A percentile compares a stretch with the other conserved stretches of the same genome.
Evolutionary conservation across 208 protist genomes (phyloP).

Genomic region (Balamuthia mandrillaris): DNA sequence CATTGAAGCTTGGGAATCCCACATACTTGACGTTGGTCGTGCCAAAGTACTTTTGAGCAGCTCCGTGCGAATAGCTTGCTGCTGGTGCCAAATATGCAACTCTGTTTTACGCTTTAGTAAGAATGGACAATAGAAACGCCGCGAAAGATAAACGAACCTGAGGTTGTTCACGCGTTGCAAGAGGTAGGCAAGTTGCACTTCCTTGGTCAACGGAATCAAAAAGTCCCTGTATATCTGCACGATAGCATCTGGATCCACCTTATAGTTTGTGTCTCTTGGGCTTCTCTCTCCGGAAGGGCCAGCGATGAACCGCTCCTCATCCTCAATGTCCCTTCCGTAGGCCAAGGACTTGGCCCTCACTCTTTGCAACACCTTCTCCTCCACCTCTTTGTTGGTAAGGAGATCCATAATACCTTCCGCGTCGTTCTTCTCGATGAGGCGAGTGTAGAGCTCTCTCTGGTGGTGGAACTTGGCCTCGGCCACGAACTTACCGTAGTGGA

Average conservation of each 20-base stretch:
- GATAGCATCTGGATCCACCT: slow-evolving; percentile 62
- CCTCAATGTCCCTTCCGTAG: slow-evolving; percentile 44
- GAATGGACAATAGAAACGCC: too few species aligned
- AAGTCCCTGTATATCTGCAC: slow-evolving; percentile 56
- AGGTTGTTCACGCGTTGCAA: slow-evolving; percentile 46
- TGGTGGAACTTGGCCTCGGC: slow-evolving; percentile 67
- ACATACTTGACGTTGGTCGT: not conserved
- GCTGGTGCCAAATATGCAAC: not conserved
- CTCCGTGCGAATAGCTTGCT: slow-evolving; percentile 26
- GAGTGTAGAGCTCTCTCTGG: slow-evolving; percentile 39
- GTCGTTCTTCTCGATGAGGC: slow-evolving; percentile 56
- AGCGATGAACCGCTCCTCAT: not conserved
- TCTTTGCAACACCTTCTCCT: slow-evolving; percentile 50
- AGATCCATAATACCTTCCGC: slow-evolving; percentile 62
- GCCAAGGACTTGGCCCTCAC: slow-evolving; percentile 56
- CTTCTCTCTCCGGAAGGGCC: too few species aligned
- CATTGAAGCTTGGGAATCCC: slow-evolving; percentile 1
- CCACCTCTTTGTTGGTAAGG: slow-evolving; percentile 67
- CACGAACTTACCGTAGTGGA: slow-evolving; percentile 76
- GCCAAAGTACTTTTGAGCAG: slow-evolving; percentile 36
- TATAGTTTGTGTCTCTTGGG: too few species aligned
- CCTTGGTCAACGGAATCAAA: slow-evolving; percentile 72
- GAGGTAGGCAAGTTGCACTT: slow-evolving; percentile 71
- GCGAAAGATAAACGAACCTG: not conserved
- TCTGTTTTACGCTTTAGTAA: too few species aligned